Evolutionary conservation across 495 filamentous ascomycete genomes (phyloP).

Genomic region (Astrothelium macrocarpum): DNA sequence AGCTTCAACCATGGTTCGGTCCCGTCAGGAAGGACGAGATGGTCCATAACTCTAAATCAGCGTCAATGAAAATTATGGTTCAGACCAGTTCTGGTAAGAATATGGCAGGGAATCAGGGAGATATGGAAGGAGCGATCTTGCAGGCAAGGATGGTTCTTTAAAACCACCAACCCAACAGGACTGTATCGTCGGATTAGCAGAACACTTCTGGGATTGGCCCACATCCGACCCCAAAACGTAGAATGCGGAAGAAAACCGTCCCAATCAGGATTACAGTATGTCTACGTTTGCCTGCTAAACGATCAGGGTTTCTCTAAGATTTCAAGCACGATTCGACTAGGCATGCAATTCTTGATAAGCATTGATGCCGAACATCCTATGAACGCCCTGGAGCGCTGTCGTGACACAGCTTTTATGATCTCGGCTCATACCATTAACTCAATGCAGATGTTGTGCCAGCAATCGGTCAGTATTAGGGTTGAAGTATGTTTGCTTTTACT

Average conservation of each 20-base stretch:
- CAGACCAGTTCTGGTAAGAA: not conserved
- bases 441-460: too few species aligned
- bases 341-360: too few species aligned
- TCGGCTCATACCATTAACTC: too few species aligned
- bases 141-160: not conserved
- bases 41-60: constrained; percentile 1
- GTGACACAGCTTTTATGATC: too few species aligned
- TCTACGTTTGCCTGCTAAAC: not conserved
- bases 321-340: too few species aligned
- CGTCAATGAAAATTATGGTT: not conserved
- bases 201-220: not conserved
- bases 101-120: not conserved
- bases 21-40: constrained; percentile 7
- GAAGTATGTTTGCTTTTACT: too few species aligned
- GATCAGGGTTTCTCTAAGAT: not conserved
- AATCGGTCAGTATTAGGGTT: too few species aligned
- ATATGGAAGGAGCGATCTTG: not conserved
- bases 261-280: not conserved
- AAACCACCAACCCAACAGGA: not conserved
- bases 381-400: too few species aligned
- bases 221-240: not conserved
- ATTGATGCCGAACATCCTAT: too few species aligned
- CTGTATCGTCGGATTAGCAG: not conserved
- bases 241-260: not conserved
- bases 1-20: not conserved